phyloP scores from a whole-genome alignment of 495 filamentous ascomycete species.

The Margaritispora aquatica region DNA sequence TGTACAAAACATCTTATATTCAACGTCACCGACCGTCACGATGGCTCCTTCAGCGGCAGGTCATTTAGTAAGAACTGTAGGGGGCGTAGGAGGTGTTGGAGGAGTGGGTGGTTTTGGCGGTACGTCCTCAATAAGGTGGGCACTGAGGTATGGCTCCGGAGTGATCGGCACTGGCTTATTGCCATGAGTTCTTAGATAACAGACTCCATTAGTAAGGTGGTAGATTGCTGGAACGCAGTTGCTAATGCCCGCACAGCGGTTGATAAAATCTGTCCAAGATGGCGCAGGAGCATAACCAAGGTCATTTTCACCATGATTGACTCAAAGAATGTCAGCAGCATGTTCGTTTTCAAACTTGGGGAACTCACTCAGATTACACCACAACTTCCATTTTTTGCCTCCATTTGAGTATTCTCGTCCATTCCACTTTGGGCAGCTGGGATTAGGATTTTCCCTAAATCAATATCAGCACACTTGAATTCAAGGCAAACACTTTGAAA shows the following conservation, averaged over 20 bases:
- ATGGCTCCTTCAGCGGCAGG: neutral
- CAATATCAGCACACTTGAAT: neutral
- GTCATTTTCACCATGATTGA: neutral
- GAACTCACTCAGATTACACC: neutral
- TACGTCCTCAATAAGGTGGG: neutral
- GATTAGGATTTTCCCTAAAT: neutral
- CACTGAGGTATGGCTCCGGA: neutral
- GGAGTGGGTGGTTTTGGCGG: neutral
- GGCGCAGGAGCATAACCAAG: neutral
- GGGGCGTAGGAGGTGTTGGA: neutral
- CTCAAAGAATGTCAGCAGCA: neutral
- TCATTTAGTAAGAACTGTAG: neutral
- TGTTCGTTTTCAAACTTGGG: neutral
- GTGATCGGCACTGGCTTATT: neutral
- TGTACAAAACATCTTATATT: neutral
- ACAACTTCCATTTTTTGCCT: neutral
- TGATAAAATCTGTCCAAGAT: neutral
- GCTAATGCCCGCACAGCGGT: neutral
- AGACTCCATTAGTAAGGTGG: neutral
- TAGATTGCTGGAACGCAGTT: neutral
- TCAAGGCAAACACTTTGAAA: neutral
- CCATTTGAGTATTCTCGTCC: neutral
- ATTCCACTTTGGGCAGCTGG: neutral
- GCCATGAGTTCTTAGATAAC: neutral
- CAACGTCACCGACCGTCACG: neutral